phyloP scores from a whole-genome alignment of 1,284 basidiomycete genomes.

The Ceratobasidium sp. region DNA sequence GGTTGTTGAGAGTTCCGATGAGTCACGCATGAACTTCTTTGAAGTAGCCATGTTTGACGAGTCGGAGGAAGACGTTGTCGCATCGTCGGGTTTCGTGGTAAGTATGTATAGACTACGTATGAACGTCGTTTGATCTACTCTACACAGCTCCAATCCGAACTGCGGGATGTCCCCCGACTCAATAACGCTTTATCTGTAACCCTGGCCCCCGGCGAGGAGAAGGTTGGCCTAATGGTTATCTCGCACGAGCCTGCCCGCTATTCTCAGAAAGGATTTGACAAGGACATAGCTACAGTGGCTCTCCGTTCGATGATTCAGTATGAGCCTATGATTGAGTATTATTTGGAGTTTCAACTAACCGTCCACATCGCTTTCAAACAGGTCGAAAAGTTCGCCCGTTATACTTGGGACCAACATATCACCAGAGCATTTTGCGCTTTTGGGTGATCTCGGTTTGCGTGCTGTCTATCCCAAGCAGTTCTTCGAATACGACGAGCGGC shows the following conservation, averaged over 20 bases:
- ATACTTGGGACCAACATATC: too few relatives aligned
- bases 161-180: background rate
- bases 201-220: slow-evolving; percentile 22
- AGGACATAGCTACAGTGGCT: background rate
- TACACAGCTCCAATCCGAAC: too few relatives aligned
- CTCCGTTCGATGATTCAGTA: slow-evolving; percentile 1
- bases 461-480: slow-evolving; percentile 10
- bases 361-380: background rate
- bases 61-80: slow-evolving; percentile 32
- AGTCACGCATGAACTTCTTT: slow-evolving; percentile 32
- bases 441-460: slow-evolving; percentile 13
- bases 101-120: too few relatives aligned
- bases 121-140: too few relatives aligned
- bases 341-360: too few relatives aligned
- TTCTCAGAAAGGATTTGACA: background rate
- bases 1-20: slow-evolving; percentile 8
- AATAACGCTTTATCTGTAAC: background rate
- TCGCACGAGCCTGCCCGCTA: background rate
- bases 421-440: too few relatives aligned
- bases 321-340: background rate
- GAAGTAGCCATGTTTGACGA: slow-evolving; percentile 14
- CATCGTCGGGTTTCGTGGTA: slow-evolving; percentile 22
- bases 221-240: slow-evolving; percentile 3
- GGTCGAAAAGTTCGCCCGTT: background rate
- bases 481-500: background rate